Evolutionary conservation across 371 early-diverging fungal species (phyloP), one percentile per base, ranked within the genome.

Genomic region (Capniomyces stellatus): DNA sequence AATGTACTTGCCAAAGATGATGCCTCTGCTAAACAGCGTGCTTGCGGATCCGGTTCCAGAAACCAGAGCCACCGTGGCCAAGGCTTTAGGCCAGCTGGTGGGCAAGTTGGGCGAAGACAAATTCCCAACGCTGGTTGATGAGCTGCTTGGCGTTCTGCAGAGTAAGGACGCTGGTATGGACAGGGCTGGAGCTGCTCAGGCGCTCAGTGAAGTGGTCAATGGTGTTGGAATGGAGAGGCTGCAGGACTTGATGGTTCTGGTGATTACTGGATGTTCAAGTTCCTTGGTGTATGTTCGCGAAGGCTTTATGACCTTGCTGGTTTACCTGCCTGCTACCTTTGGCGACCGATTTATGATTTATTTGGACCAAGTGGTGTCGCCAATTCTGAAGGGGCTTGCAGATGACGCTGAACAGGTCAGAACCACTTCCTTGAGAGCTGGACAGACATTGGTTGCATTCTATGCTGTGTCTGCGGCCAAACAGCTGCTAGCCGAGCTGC

Each of bases 141-240:
- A 93, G 51, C 72, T 97, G 23, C 59, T 91, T 13, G 71, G 75
- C 30, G 85, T 80, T 2, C 87, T 97, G 58, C 55, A 67, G 51
- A 54, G 57, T 54, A 63, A 64, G 15, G 77, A 82, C n/a, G 81
- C 83, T 46, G 86, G 84, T 50, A 92, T 93, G 13, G 96, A 97
- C 60, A 81, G 96, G 41, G 83, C 85, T 54, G 98, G 98, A 64
- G 91, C 97, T 41, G 95, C 98, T 1, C 96, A 97, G 72, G 98
- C 93, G 63, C 76, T 97, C 50, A 78, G 84, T 27, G 98, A 97
- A 66, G 82, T 97, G 2, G 70, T 95, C 18, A 78, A 89, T 2
- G 96, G 92, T 43, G 73, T 93, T 27, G 95, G 93, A 25, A 58
- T 91, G 51, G 80, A 78, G 43, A 78, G 87, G n/a, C 58, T 96